Conservation (phyloP, 2,329 filamentous ascomycete species). For the Calycina herbarum region DNA sequence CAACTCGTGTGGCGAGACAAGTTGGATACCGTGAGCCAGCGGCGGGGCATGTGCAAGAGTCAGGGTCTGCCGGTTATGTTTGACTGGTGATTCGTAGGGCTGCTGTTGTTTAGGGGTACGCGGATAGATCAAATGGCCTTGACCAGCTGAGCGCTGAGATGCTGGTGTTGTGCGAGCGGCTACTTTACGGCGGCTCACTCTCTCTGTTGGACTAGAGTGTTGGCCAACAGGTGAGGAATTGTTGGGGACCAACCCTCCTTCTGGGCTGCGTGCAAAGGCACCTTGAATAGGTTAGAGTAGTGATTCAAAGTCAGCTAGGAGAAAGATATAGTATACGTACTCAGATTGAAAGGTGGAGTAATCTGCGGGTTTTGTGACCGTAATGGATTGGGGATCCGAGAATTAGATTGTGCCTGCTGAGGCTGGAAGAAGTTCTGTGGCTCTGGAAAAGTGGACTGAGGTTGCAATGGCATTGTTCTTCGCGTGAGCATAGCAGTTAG, state of each 20-base stretch:
- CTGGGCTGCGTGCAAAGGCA: slow-evolving; percentile 25
- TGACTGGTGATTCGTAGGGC: not conserved
- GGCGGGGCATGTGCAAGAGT: slow-evolving; percentile 34
- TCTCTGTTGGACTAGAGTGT: slow-evolving; percentile 33
- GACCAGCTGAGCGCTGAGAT: not conserved
- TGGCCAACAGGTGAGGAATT: slow-evolving; percentile 28
- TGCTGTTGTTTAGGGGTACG: slow-evolving; percentile 20
- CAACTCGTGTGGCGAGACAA: slow-evolving; percentile 59
- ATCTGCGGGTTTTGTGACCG: slow-evolving; percentile 32
- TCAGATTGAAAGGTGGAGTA: slow-evolving; percentile 33
- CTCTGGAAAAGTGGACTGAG: slow-evolving; percentile 11
- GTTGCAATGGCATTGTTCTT: slow-evolving; percentile 16
- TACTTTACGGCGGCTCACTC: slow-evolving; percentile 30
- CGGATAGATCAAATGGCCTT: slow-evolving; percentile 8
- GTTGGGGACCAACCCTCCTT: slow-evolving; percentile 11
- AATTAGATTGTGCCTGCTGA: slow-evolving; percentile 16
- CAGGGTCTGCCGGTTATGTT: slow-evolving; percentile 17
- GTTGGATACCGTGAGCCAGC: slow-evolving; percentile 51
- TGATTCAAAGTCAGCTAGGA: not conserved
- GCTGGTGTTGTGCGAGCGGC: slow-evolving; percentile 16
- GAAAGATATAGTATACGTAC: slow-evolving; percentile 23
- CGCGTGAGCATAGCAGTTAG: slow-evolving; percentile 31
- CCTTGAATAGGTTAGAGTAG: slow-evolving; percentile 27
- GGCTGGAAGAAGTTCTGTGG: slow-evolving; percentile 21
- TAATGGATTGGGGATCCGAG: slow-evolving; percentile 23